Conservation (phyloP, 2,329 filamentous ascomycete species). For the Ophiocordyceps unilateralis region DNA sequence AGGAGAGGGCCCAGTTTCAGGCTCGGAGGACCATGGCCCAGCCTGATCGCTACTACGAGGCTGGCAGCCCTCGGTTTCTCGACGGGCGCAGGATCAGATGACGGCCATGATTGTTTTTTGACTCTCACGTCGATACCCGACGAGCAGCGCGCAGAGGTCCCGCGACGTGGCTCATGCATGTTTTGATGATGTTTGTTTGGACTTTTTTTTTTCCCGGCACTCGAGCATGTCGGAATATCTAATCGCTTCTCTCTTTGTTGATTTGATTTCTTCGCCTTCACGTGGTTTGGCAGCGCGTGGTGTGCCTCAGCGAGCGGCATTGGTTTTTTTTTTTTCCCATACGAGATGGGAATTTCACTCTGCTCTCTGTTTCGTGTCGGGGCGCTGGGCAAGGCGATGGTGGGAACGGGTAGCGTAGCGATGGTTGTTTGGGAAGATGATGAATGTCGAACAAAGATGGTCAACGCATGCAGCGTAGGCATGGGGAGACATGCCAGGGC, state of each 20-base stretch:
- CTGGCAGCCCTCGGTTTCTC: constrained; percentile 32
- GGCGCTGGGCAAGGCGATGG: neutral
- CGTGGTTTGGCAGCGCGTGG: neutral
- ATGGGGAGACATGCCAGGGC: too few relatives aligned
- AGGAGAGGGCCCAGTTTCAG: constrained; percentile 43
- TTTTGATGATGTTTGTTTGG: too few relatives aligned
- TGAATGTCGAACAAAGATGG: neutral
- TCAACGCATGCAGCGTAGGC: too few relatives aligned
- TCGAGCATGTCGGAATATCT: too few relatives aligned
- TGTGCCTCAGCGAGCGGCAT: neutral
- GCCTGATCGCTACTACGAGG: constrained; percentile 31
- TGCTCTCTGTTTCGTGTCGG: neutral
- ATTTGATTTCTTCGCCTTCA: too few relatives aligned
- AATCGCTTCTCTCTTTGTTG: neutral
- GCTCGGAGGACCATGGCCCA: constrained; percentile 29
- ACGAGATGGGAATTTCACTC: neutral
- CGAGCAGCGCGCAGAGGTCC: too few relatives aligned
- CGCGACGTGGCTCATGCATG: too few relatives aligned
- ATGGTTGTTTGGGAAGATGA: neutral
- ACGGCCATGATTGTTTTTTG: neutral
- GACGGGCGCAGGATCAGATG: constrained; percentile 33
- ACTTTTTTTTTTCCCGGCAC: neutral
- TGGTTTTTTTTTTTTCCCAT: neutral
- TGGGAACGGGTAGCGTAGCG: neutral
- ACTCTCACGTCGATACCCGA: neutral